phyloP scores from a whole-genome alignment of 768 basidiomycete species.

The Suillus placidus region DNA sequence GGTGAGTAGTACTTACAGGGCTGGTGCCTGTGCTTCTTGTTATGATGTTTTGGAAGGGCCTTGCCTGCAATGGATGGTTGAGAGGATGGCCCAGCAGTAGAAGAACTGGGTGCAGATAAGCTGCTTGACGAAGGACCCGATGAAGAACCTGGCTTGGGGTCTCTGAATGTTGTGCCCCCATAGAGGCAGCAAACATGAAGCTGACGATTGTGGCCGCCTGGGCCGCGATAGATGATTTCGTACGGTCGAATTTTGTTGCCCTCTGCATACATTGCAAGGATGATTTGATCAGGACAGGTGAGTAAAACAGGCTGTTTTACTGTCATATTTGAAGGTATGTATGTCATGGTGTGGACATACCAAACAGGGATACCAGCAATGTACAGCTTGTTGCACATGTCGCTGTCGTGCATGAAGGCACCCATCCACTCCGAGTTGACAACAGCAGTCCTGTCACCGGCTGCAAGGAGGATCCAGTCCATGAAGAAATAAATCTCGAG shows the following conservation, averaged over 20 bases:
- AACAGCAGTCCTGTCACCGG: no score
- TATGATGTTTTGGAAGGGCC: neutral
- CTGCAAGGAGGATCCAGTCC: no score
- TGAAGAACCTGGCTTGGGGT: neutral
- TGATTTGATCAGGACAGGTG: no score
- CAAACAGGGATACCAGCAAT: conserved; percentile 1
- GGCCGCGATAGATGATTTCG: no score
- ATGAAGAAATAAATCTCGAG: no score
- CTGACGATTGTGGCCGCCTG: neutral
- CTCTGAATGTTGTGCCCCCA: neutral
- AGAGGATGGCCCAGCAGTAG: neutral
- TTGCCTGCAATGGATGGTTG: neutral
- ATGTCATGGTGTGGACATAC: neutral
- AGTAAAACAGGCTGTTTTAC: no score
- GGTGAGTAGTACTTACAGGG: no score
- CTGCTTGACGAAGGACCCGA: neutral
- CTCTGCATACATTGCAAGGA: no score
- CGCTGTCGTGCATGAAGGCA: no score
- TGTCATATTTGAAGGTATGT: neutral
- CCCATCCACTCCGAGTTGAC: neutral
- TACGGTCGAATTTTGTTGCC: no score
- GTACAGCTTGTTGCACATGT: no score
- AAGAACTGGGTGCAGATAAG: neutral
- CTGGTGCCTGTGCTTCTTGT: neutral
- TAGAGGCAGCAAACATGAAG: neutral